Percentiles rank a stretch among this genome's conserved stretches.
Conservation (phyloP, 768 basidiomycete species). For the Lyophyllum atratum region DNA sequence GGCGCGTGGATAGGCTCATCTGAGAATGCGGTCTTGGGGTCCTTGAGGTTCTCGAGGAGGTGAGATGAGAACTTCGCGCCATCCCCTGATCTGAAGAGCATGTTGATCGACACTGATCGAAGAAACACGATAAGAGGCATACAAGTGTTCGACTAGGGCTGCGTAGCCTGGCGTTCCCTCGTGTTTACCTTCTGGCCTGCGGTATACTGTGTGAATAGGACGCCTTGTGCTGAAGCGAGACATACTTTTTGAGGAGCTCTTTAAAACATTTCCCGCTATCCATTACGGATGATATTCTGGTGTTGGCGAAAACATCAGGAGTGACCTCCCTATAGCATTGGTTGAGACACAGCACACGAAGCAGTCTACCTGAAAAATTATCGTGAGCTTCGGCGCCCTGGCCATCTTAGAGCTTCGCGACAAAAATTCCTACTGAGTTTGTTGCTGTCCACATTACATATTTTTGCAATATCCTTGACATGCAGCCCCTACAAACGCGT, state of each 20-base stretch:
- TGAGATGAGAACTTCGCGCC: slow-evolving; percentile 25
- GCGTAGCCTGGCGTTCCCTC: slow-evolving; percentile 28
- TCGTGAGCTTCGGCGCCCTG: background rate
- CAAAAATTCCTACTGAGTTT: slow-evolving; percentile 32
- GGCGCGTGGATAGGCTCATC: slow-evolving; percentile 19
- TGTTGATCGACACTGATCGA: background rate
- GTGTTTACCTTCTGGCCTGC: slow-evolving; percentile 30
- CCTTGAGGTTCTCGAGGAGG: slow-evolving; percentile 26
- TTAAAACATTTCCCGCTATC: slow-evolving; percentile 30
- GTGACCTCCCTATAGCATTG: slow-evolving; percentile 38
- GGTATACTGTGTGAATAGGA: background rate
- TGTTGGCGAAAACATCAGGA: slow-evolving; percentile 38
- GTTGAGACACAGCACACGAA: slow-evolving; percentile 34
- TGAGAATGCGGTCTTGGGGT: slow-evolving; percentile 20
- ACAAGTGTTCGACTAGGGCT: slow-evolving; percentile 28
- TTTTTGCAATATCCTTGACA: slow-evolving; percentile 34
- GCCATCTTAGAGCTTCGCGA: too few species aligned
- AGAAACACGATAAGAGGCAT: too few species aligned
- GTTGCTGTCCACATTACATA: slow-evolving; percentile 27
- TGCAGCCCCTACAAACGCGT: slow-evolving; percentile 33
- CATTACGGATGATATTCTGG: slow-evolving; percentile 32
- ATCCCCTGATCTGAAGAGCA: slow-evolving; percentile 20
- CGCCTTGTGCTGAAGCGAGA: background rate
- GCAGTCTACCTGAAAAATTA: slow-evolving; percentile 16
- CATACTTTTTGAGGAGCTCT: slow-evolving; percentile 25